A percentile compares a stretch with the other conserved stretches of the same genome.
These are phyloP conservation scores for Blastobotrys muscicola DNA, from an alignment of 805 yeast genomes.

Conservation along the genomic window DNA sequence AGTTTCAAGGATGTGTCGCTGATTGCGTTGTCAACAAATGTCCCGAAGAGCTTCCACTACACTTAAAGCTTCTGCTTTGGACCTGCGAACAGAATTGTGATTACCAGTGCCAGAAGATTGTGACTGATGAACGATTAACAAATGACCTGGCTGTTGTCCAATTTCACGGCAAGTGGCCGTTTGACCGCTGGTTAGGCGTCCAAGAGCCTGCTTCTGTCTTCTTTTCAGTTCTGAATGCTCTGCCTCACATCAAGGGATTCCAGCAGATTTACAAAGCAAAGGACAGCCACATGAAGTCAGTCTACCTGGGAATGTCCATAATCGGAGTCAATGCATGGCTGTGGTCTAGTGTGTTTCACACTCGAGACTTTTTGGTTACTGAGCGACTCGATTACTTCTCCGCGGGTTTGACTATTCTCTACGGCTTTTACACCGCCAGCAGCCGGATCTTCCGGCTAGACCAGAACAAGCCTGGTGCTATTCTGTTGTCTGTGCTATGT, in stretches of 20 bases:
- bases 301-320: slow-evolving; percentile 41
- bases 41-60: slow-evolving; percentile 31
- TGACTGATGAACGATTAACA: slow-evolving; percentile 47
- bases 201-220: slow-evolving; percentile 79
- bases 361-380: slow-evolving; percentile 70
- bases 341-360: slow-evolving; percentile 77
- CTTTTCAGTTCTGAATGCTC: slow-evolving; percentile 63
- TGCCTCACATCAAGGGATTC: slow-evolving; percentile 47
- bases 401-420: slow-evolving; percentile 81
- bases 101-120: slow-evolving; percentile 77
- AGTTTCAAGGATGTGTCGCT: slow-evolving; percentile 37
- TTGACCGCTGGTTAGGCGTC: slow-evolving; percentile 59
- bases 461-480: slow-evolving; percentile 24
- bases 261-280: slow-evolving; percentile 29
- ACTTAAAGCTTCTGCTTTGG: slow-evolving; percentile 52
- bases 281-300: slow-evolving; percentile 17
- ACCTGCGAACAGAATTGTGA: slow-evolving; percentile 76
- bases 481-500: slow-evolving; percentile 34
- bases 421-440: slow-evolving; percentile 64
- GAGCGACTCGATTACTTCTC: slow-evolving; percentile 86
- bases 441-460: slow-evolving; percentile 56
- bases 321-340: slow-evolving; percentile 84
- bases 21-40: slow-evolving; percentile 31
- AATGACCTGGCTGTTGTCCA: slow-evolving; percentile 54
- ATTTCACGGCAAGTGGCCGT: slow-evolving; percentile 98